Evolutionary conservation across 2,329 filamentous ascomycete species (phyloP), one percentile per base, ranked within the genome.

Genomic region (Exophiala aquamarina): DNA sequence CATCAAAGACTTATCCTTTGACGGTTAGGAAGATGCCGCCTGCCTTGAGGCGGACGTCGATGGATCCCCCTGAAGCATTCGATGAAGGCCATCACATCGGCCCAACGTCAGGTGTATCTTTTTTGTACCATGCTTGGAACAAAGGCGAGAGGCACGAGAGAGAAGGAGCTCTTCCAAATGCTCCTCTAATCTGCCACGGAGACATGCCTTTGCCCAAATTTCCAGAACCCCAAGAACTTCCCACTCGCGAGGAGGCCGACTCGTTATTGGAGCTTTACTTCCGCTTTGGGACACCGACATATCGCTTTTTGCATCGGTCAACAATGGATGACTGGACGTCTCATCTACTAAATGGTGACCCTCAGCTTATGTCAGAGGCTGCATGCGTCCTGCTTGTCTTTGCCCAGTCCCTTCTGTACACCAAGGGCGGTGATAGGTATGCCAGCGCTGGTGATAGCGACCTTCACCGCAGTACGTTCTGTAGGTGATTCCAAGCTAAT

Each of bases 121-220:
- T 82, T 68, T 63, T 86, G 72, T 41, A 85, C 65, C 81, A 82
- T 77, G 66, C 81, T 76, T 67, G 84, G 81, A 61, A 84, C 60
- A 56, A 38, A 15, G 37, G 37, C 21, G 52, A 45, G 26, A 36
- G 31, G 1, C 56, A 52, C 1, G 64, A 69, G 6, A 61, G 64
- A 14, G 71, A 75, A 34, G 59, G 65, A 1, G 54, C 72, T 1
- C 66, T 66, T 44, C 61, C 66, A n/a, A 69, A 70, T 4, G 54
- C 54, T 7, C 54, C 47, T 5, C 40, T 59, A 17, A 49, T 49
- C 8, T 52, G 48, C 26, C 53, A 59, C 4, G 72, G 72, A 1
- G 74, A 76, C 48, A 70, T 67, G 15, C 72, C 72, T 3, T 64
- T 74, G 15, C 59, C 61, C 1, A 55, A 61, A 1, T 56, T 60